Evolutionary conservation across 768 basidiomycete species (phyloP), one percentile per base, ranked within the genome.

Genomic region (Mycena galericulata): DNA sequence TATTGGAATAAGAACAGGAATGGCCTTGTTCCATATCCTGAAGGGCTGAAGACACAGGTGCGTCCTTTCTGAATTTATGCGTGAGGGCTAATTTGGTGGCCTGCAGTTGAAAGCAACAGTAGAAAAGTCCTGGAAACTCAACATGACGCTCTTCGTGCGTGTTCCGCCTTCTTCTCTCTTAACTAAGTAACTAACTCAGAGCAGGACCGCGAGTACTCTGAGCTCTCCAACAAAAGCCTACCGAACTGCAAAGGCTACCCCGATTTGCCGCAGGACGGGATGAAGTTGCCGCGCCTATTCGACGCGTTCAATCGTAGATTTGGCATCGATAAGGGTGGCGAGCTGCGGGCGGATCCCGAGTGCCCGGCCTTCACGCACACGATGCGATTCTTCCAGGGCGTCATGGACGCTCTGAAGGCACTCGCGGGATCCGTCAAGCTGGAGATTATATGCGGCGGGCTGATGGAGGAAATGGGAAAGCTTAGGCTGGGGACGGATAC

Each of bases 391-490:
- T 79, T 80, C 61, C 67, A 76, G n/a, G 75, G 59, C 7, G 73
- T 74, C 1, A 72, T 73, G 20, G 66, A 74, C 12, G 74, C 76
- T 0, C 57, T 80, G 40, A 74, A 75, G 46, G 66, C 55, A 11
- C 59, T 79, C 38, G 62, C 68, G 10, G 72, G 70, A 6, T 69
- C 70, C 11, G 14, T 81, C 43, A 76, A 74, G 45, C 56, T 79
- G 30, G 77, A 79, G 40, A 67, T 82, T 47, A 53, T 81, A 2
- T 62, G 60, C 34, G 79, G 79, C n/a, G 80, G 79, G 3, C 61
- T 81, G 15, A 74, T 75, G 29, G 67, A 78, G 34, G 77, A 77
- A 65, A 65, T 81, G 30, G 65, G 69, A 2, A 80, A 79, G 67
- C 76, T 80, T 47, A 61, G 71, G 24, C 59, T 75, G 8, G 72